phyloP scores from a whole-genome alignment of 345 rosid genomes.

The Arabidopsis thaliana region DNA sequence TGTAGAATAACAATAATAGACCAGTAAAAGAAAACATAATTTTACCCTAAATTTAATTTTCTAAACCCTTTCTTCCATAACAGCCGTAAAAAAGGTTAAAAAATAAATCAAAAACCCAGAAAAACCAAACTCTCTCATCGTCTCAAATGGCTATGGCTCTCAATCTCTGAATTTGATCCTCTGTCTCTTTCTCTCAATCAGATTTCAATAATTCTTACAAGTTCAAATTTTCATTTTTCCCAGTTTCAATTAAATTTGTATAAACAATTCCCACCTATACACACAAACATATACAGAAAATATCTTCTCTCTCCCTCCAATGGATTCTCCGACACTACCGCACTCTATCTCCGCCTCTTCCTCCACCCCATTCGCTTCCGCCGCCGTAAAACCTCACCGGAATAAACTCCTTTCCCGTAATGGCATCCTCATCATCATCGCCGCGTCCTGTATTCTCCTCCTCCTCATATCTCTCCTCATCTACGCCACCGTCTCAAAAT shows the following conservation, averaged over 20 bases:
- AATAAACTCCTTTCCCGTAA: constrained; percentile 31
- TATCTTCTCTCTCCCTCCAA: constrained; percentile 26
- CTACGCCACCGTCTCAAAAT: constrained; percentile 43
- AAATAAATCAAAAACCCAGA: constrained; percentile 27
- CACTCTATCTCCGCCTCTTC: constrained; percentile 45
- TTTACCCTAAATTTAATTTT: constrained; percentile 19
- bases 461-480: constrained; percentile 43
- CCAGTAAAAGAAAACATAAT: background rate
- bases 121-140: background rate
- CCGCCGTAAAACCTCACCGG: constrained; percentile 39
- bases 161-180: constrained; percentile 30
- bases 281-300: constrained; percentile 13
- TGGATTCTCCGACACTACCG: constrained; percentile 48
- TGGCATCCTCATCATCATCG: constrained; percentile 32
- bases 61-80: constrained; percentile 12
- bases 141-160: constrained; percentile 32
- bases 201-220: constrained; percentile 13
- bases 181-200: constrained; percentile 11
- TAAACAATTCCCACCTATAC: background rate
- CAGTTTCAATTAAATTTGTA: background rate
- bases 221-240: background rate
- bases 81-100: constrained; percentile 21
- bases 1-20: background rate
- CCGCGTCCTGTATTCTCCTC: constrained; percentile 42
- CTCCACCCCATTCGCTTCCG: constrained; percentile 40